phyloP scores from a whole-genome alignment of 805 yeast genomes.

The Metschnikowia amazonensis region DNA sequence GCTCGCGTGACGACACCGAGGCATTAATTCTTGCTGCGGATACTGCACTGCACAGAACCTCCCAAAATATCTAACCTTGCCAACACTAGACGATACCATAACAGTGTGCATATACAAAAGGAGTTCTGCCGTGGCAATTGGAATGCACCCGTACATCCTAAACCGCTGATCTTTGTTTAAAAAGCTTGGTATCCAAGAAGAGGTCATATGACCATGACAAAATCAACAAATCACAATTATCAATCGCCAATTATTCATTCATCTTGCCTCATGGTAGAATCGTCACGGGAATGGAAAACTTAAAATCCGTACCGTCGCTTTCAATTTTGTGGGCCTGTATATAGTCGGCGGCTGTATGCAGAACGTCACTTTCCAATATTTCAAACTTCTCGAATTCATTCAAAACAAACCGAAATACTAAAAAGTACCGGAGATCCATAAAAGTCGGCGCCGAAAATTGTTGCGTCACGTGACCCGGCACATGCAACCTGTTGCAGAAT shows the following conservation, averaged over 20 bases:
- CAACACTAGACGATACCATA: too few relatives aligned
- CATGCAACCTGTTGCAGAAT: constrained; percentile 16
- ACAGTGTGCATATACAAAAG: too few relatives aligned
- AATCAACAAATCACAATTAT: too few relatives aligned
- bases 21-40: not conserved
- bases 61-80: too few relatives aligned
- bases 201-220: too few relatives aligned
- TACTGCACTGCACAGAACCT: not conserved
- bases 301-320: constrained; percentile 15
- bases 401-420: constrained; percentile 37
- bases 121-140: too few relatives aligned
- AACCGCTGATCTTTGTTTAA: too few relatives aligned
- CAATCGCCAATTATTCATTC: too few relatives aligned
- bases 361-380: not conserved
- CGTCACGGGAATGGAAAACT: constrained; percentile 15
- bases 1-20: constrained; percentile 2
- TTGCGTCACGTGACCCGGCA: constrained; percentile 30
- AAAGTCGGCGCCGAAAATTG: constrained; percentile 37
- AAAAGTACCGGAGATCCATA: constrained; percentile 33
- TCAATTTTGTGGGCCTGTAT: constrained; percentile 14
- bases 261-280: constrained; percentile 6
- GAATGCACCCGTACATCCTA: too few relatives aligned
- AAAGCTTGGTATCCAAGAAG: too few relatives aligned
- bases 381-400: constrained; percentile 18
- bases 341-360: constrained; percentile 9